phyloP scores from a whole-genome alignment of 495 filamentous ascomycete genomes.

The Sordaria brevicollis region DNA sequence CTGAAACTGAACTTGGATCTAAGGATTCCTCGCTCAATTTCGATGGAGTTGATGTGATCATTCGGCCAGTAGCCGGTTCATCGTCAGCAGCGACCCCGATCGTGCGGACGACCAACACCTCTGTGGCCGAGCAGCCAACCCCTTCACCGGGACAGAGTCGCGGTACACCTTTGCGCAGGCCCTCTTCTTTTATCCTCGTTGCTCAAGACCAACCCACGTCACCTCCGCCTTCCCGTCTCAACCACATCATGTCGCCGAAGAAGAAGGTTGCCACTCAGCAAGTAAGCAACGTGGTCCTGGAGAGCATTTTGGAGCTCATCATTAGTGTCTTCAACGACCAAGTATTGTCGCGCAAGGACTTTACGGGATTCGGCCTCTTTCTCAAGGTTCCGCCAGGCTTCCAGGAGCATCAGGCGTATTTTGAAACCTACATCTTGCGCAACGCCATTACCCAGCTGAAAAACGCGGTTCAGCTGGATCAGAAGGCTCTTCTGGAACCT shows the following conservation, averaged over 20 bases:
- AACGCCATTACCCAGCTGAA: slow-evolving; percentile 62
- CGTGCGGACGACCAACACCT: slow-evolving; percentile 58
- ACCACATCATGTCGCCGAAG: slow-evolving; percentile 48
- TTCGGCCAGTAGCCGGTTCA: slow-evolving; percentile 58
- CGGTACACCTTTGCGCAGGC: slow-evolving; percentile 53
- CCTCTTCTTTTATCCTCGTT: slow-evolving; percentile 84
- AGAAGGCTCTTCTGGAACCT: slow-evolving; percentile 66
- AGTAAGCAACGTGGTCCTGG: slow-evolving; percentile 58
- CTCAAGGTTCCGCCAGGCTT: slow-evolving; percentile 87
- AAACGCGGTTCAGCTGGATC: slow-evolving; percentile 58
- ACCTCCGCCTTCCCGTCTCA: slow-evolving; percentile 52
- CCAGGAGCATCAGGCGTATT: slow-evolving; percentile 86
- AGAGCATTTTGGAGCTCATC: slow-evolving; percentile 63
- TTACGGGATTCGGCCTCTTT: slow-evolving; percentile 78
- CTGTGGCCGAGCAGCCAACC: slow-evolving; percentile 32
- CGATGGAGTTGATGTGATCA: slow-evolving; percentile 73
- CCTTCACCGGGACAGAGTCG: slow-evolving; percentile 30
- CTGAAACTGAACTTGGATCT: slow-evolving; percentile 74
- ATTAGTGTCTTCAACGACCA: slow-evolving; percentile 75
- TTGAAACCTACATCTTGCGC: slow-evolving; percentile 79
- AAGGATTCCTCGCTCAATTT: slow-evolving; percentile 70
- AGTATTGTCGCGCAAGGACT: slow-evolving; percentile 74
- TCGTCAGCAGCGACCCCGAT: slow-evolving; percentile 45
- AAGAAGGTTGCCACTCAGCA: slow-evolving; percentile 39
- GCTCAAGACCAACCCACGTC: slow-evolving; percentile 49